These are phyloP conservation scores for Sugiyamaella castrensis DNA, from an alignment of 1,139 yeast species.

Conservation along the genomic window DNA sequence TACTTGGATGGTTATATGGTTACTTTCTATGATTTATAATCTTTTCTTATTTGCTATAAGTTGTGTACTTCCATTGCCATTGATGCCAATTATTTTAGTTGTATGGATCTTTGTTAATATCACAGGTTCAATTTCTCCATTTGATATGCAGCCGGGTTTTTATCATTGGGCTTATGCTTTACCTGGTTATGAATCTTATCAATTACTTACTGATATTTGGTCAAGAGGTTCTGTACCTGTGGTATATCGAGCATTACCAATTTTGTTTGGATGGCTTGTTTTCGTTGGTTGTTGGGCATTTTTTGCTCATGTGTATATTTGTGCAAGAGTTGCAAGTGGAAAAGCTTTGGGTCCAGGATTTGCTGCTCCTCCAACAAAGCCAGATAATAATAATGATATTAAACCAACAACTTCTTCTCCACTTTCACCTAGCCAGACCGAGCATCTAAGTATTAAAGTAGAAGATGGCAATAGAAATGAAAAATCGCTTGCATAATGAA, in stretches of 20 bases:
- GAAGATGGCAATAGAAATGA: too few species aligned
- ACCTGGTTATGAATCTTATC: conserved; percentile 48
- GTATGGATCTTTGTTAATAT: conserved; percentile 19
- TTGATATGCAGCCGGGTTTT: conserved; percentile 18
- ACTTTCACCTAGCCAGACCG: too few species aligned
- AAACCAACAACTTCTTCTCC: too few species aligned
- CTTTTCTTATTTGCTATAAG: conserved; percentile 10
- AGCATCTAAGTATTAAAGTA: too few species aligned
- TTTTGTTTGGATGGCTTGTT: conserved; percentile 20
- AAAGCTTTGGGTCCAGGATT: too few species aligned
- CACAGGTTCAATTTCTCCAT: conserved; percentile 15
- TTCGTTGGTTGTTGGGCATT: not conserved
- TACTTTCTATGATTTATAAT: conserved; percentile 10
- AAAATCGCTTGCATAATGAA: too few species aligned
- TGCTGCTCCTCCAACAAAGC: too few species aligned
- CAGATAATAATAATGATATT: too few species aligned
- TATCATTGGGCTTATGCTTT: conserved; percentile 18
- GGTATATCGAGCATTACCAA: conserved; percentile 19
- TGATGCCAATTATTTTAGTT: conserved; percentile 17
- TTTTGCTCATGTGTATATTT: conserved; percentile 5
- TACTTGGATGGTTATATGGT: conserved; percentile 20
- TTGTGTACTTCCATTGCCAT: conserved; percentile 15
- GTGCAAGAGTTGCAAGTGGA: not conserved
- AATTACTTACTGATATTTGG: conserved; percentile 57
- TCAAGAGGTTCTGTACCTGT: conserved; percentile 55